A percentile compares a stretch with the other conserved stretches of the same genome.
Evolutionary conservation across 2,329 filamentous ascomycete species (phyloP).

Genomic region (Fusarium proliferatum): DNA sequence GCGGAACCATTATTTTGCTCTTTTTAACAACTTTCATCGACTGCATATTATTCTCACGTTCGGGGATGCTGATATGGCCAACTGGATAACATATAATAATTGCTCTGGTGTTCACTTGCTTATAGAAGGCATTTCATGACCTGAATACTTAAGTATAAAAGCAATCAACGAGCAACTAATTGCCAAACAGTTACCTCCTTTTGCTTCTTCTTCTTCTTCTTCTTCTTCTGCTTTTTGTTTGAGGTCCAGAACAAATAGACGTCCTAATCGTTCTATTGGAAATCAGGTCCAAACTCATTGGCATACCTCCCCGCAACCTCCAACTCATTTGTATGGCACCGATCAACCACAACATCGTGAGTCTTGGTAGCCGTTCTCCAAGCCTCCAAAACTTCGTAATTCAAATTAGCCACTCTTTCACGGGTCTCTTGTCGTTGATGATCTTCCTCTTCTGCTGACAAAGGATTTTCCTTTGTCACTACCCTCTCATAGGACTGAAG

Average conservation of each 20-base stretch:
- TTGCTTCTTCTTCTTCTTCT: not conserved
- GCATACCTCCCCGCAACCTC: not conserved
- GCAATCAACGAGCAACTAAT: too few species aligned
- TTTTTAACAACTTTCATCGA: fast-evolving
- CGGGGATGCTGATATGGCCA: fast-evolving
- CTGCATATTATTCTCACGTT: not conserved
- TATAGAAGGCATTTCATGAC: not conserved
- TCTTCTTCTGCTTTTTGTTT: not conserved
- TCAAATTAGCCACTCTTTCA: not conserved
- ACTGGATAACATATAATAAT: too few species aligned
- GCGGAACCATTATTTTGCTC: slow-evolving; percentile 1
- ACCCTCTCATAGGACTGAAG: not conserved
- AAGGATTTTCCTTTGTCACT: too few species aligned
- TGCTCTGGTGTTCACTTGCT: too few species aligned
- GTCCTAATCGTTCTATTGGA: not conserved
- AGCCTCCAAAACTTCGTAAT: not conserved
- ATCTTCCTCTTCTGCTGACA: not conserved
- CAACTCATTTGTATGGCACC: not conserved
- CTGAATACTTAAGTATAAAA: fast-evolving
- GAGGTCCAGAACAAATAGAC: not conserved
- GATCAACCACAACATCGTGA: not conserved
- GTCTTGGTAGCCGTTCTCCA: fast-evolving
- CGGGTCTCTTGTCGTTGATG: too few species aligned
- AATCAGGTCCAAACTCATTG: not conserved
- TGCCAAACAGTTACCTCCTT: not conserved